Conservation (phyloP, 805 yeast species). For the Schwanniomyces polymorphus region DNA sequence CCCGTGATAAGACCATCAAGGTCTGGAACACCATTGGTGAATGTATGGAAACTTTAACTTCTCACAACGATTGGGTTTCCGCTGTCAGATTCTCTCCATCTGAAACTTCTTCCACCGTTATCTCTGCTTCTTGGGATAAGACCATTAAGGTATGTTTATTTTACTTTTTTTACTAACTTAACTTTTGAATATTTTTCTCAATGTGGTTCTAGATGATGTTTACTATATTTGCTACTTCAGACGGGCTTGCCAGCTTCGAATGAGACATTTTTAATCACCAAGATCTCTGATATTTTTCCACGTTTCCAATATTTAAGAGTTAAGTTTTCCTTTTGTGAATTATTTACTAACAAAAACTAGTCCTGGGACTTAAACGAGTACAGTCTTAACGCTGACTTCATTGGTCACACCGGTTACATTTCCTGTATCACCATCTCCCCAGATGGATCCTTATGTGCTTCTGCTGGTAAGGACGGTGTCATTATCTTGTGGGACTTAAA, state of each 20-base stretch:
- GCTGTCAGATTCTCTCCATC: slow-evolving; percentile 97
- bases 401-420: slow-evolving; percentile 99
- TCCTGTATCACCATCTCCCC: slow-evolving; percentile 97
- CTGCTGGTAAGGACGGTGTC: slow-evolving; percentile 99
- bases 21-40: slow-evolving; percentile 99
- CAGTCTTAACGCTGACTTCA: slow-evolving; percentile 90
- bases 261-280: slow-evolving; percentile 98
- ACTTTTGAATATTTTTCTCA: slow-evolving; percentile 4
- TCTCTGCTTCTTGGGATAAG: slow-evolving; percentile 99
- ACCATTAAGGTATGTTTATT: slow-evolving; percentile 88
- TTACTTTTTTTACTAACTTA: slow-evolving; percentile 2
- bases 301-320: background rate
- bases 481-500: slow-evolving; percentile 98
- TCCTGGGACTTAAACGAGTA: slow-evolving; percentile 90
- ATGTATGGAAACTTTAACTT: slow-evolving; percentile 89
- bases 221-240: slow-evolving; percentile 99
- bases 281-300: slow-evolving; percentile 84
- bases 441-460: slow-evolving; percentile 98
- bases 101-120: slow-evolving; percentile 66
- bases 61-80: slow-evolving; percentile 99
- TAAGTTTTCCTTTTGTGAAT: background rate
- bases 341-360: slow-evolving; percentile 58
- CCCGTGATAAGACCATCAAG: slow-evolving; percentile 98
- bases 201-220: slow-evolving; percentile 62
- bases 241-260: slow-evolving; percentile 68